Evolutionary conservation across 495 filamentous ascomycete genomes (phyloP).

Genomic region (Baudoinia panamericana): DNA sequence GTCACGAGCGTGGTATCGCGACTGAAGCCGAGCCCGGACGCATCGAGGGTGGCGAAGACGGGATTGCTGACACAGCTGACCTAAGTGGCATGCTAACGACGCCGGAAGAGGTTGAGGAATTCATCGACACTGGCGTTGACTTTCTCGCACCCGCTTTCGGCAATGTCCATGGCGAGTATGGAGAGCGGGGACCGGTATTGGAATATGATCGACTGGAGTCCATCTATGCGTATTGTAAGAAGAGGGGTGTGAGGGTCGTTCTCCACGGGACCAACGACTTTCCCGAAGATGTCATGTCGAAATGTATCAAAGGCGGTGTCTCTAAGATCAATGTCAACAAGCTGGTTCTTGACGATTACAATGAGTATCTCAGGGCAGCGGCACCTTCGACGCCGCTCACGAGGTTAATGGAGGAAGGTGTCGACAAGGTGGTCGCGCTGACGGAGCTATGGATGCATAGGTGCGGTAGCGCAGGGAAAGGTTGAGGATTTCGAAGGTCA

Average conservation of each 20-base stretch:
- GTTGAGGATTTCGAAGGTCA: no score
- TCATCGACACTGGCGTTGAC: constrained; percentile 67
- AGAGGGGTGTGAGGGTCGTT: constrained; percentile 35
- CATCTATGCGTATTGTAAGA: constrained; percentile 2
- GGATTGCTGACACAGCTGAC: constrained; percentile 62
- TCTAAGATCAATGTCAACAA: constrained; percentile 24
- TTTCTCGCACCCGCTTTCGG: constrained; percentile 77
- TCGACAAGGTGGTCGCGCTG: constrained; percentile 9
- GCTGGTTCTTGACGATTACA: constrained; percentile 20
- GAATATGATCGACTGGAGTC: constrained; percentile 46
- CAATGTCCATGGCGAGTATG: constrained; percentile 73
- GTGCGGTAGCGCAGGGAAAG: constrained; percentile 5
- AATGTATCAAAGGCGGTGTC: constrained; percentile 19
- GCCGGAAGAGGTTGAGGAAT: constrained; percentile 60
- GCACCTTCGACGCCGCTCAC: constrained; percentile 14
- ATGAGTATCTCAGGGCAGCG: constrained; percentile 10
- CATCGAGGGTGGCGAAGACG: constrained; percentile 78
- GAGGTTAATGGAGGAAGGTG: constrained; percentile 22
- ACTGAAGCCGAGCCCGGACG: constrained; percentile 71
- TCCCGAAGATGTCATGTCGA: constrained; percentile 5
- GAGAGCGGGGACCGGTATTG: constrained; percentile 53
- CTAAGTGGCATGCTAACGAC: constrained; percentile 65
- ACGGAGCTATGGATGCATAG: constrained; percentile 6
- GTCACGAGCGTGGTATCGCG: constrained; percentile 60
- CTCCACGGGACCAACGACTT: constrained; percentile 39